Base-by-base conservation (phyloP, 169 alveolate species). In the Theileria equi region DNA sequence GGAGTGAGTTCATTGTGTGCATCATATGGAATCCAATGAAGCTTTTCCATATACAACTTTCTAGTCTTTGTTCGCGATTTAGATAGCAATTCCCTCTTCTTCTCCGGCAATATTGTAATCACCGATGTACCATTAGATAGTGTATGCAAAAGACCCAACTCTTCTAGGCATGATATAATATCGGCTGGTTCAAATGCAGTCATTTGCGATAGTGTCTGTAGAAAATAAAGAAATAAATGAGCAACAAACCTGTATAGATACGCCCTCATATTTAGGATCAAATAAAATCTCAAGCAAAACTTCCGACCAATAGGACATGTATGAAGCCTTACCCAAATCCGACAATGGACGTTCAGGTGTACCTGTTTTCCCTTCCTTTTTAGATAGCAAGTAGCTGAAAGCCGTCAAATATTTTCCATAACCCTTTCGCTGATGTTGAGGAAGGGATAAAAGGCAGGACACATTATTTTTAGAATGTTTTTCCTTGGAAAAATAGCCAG, bases 321-420 rank as follows among this genome's bases (percentile, higher is more conserved):
- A 97, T 6, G 98, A 90, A 21, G 94, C 98, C 54, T 89, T 89
- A 8, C 99, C 99, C 52, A 97, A 84, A 84, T 97, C 99, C 0
- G 97, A 91, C 5, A 97, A 72, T 0, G 99, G 99, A 58, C 98
- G 85, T 86, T 97, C 99, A 3, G 99, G 99, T 1, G 98, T 92
- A 7, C 99, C 99, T 7, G 92, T 83, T 41, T 91, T 91, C 47
- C 90, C 90, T 82, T 97, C 99, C 47, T 83, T 91, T 47, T 84
- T 80, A 2, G 98, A 91, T n/a, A 97, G 88, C 41, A 94, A 92
- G 82, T 97, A 93, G 28, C 95, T 90, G 48, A 93, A 88, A 26
- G 88, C 89, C 28, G 90, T 93, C 26, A 93, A 68, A 57, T 89
- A 91, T 53, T 92, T 93, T 23, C 97, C 97, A 63, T 93, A 92